Percentiles rank a stretch among this genome's conserved stretches.
These are phyloP conservation scores for Populus ilicifolia DNA, from an alignment of 345 rosid species.

Conservation along the genomic window DNA sequence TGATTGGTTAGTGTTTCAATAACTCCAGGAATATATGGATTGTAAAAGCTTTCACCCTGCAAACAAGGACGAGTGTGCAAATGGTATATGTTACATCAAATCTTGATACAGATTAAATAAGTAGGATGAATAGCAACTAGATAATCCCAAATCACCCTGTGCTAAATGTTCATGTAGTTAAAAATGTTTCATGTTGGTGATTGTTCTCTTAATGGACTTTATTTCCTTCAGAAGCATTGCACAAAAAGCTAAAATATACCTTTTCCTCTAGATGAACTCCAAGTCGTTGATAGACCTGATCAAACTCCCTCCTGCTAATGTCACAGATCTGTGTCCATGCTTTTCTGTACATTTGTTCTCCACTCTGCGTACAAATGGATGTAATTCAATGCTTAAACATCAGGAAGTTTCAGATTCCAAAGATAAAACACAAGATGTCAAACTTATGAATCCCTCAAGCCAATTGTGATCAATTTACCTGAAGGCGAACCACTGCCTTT, in stretches of 20 bases:
- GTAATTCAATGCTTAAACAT: not conserved
- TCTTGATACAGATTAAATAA: too few species aligned
- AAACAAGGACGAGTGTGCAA: conserved; percentile 14
- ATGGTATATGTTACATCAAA: not conserved
- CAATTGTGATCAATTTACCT: conserved; percentile 42
- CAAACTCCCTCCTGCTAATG: conserved; percentile 75
- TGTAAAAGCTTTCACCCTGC: conserved; percentile 98
- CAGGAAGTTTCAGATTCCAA: not conserved
- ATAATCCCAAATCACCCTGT: too few species aligned
- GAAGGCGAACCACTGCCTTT: conserved; percentile 85
- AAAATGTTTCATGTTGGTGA: not conserved
- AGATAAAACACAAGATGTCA: not conserved
- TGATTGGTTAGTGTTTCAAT: conserved; percentile 47
- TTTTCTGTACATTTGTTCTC: conserved; percentile 63
- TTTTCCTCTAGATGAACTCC: conserved; percentile 80
- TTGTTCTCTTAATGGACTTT: too few species aligned
- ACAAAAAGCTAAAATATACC: conserved; percentile 33
- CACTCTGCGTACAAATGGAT: conserved; percentile 47
- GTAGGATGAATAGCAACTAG: too few species aligned
- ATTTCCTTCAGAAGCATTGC: not conserved
- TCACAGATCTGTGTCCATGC: conserved; percentile 86
- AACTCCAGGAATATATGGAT: conserved; percentile 62
- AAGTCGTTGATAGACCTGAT: conserved; percentile 73
- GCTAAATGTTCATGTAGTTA: not conserved
- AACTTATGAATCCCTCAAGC: not conserved